A percentile compares a stretch with the other conserved stretches of the same genome.
Evolutionary conservation across 2,329 filamentous ascomycete species (phyloP).

Genomic region (Gaeumannomyces tritici): DNA sequence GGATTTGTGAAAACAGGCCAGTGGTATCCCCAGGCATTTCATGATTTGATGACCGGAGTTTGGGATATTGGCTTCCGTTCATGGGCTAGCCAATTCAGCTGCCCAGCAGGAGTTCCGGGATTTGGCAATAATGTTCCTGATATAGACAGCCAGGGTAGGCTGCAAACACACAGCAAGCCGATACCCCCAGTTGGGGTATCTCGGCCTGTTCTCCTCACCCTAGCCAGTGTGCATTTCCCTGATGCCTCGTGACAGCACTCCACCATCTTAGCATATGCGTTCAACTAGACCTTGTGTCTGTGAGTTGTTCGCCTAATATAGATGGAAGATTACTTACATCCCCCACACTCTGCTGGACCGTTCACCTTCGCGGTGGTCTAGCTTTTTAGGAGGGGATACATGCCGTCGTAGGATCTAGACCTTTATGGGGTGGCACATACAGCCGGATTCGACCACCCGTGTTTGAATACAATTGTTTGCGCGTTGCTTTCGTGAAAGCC

Average conservation of each 20-base stretch:
- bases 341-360: constrained; percentile 37
- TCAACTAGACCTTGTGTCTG: constrained; percentile 22
- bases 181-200: background rate
- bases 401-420: constrained; percentile 4
- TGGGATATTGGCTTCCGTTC: background rate
- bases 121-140: background rate
- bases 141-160: background rate
- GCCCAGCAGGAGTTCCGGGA: background rate
- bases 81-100: background rate
- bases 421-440: background rate
- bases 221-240: background rate
- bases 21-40: background rate
- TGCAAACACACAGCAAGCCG: background rate
- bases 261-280: constrained; percentile 35
- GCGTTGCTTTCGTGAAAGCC: background rate
- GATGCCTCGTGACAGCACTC: background rate
- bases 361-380: constrained; percentile 23
- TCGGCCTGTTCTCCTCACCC: background rate
- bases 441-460: background rate
- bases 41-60: background rate
- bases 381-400: constrained; percentile 38
- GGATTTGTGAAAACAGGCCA: background rate
- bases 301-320: constrained; percentile 34
- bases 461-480: too few relatives aligned
- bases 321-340: constrained; percentile 31